These are phyloP conservation scores for Westerdykella sp. DNA, from an alignment of 2,329 filamentous ascomycete genomes.

Conservation along the genomic window DNA sequence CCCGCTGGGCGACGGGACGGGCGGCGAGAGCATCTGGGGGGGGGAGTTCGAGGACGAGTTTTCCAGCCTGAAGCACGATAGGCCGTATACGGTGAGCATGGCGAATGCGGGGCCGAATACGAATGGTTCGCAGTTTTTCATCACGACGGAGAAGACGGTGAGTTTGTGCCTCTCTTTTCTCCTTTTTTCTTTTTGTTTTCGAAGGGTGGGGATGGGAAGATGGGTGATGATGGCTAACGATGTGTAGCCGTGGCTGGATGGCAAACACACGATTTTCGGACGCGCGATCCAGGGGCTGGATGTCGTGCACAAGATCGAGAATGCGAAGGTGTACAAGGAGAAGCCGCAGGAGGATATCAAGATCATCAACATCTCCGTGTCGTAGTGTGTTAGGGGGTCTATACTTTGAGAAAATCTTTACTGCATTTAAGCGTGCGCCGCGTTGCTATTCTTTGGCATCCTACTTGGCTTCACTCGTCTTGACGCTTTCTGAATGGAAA, in stretches of 20 bases:
- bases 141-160: conserved; percentile 92
- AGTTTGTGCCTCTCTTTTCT: conserved; percentile 32
- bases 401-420: not conserved
- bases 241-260: conserved; percentile 75
- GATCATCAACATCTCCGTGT: conserved; percentile 71
- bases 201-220: not conserved
- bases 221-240: too few relatives aligned
- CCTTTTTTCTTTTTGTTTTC: not conserved
- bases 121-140: conserved; percentile 96
- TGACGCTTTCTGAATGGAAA: not conserved
- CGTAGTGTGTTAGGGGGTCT: conserved; percentile 7
- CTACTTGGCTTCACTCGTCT: too few relatives aligned
- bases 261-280: conserved; percentile 95
- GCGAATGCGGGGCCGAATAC: conserved; percentile 94
- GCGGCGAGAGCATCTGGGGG: conserved; percentile 91
- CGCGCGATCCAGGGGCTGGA: conserved; percentile 84
- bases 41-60: conserved; percentile 91
- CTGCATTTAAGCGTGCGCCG: not conserved
- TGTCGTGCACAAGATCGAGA: conserved; percentile 94
- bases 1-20: conserved; percentile 80
- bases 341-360: conserved; percentile 97
- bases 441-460: too few relatives aligned
- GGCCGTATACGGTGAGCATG: conserved; percentile 95
- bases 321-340: conserved; percentile 77
- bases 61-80: conserved; percentile 83